These are phyloP conservation scores for Delonix regia DNA, from an alignment of 306 rosid genomes.

Conservation along the genomic window DNA sequence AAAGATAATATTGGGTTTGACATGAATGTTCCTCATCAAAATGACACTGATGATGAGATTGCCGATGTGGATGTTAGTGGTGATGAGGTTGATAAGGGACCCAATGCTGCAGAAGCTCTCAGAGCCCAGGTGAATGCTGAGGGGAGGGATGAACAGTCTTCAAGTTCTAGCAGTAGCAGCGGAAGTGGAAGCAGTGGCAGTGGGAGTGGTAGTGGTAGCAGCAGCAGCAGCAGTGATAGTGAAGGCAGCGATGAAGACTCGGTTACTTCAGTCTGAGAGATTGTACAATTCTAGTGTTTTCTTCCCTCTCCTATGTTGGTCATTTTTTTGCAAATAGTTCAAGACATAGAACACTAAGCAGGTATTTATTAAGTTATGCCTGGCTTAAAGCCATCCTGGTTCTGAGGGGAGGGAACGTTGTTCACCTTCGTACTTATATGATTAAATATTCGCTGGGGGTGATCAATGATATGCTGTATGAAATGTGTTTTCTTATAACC, in stretches of 20 bases:
- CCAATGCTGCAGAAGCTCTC: constrained; percentile 86
- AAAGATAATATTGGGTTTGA: constrained; percentile 69
- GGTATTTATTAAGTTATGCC: constrained; percentile 15
- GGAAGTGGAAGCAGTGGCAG: constrained; percentile 72
- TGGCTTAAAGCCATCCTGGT: constrained; percentile 36
- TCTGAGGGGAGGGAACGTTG: constrained; percentile 20
- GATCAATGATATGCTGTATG: neutral
- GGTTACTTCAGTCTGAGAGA: constrained; percentile 67
- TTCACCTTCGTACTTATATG: neutral
- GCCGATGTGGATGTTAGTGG: constrained; percentile 91
- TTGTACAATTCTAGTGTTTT: neutral
- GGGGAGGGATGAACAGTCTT: constrained; percentile 61
- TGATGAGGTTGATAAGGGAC: constrained; percentile 85
- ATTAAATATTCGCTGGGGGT: neutral
- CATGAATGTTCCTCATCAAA: constrained; percentile 52
- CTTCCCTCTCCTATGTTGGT: neutral
- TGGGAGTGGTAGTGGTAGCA: constrained; percentile 52
- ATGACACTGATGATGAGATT: constrained; percentile 78
- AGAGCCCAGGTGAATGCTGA: constrained; percentile 80
- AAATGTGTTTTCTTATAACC: neutral
- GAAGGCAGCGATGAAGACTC: constrained; percentile 90
- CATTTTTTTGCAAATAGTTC: constrained; percentile 19
- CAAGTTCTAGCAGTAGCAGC: constrained; percentile 81
- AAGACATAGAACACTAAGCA: constrained; percentile 2
- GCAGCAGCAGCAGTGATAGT: constrained; percentile 78